Percentiles rank a stretch among this genome's conserved stretches.
These are phyloP conservation scores for Blechomonas ayalai DNA, from an alignment of 208 protist genomes.

Conservation along the genomic window DNA sequence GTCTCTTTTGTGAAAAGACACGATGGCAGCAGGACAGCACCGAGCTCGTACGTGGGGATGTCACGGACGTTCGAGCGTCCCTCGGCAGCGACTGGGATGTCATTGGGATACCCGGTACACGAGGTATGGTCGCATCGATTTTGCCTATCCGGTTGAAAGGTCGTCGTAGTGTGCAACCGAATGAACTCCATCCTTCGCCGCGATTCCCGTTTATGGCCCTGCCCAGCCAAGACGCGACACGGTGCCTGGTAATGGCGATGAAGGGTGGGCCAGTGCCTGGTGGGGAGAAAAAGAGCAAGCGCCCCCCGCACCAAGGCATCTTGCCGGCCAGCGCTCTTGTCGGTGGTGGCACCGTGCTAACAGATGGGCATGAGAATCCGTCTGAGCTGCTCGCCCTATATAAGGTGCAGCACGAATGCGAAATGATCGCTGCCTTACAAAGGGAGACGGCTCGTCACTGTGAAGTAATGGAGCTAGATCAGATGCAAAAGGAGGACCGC, in stretches of 20 bases:
- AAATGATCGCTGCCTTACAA: slow-evolving; percentile 39
- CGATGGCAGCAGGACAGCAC: slow-evolving; percentile 11
- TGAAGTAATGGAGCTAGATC: slow-evolving; percentile 45
- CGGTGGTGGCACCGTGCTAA: no score
- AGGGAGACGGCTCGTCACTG: slow-evolving; percentile 22
- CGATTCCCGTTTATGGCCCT: slow-evolving; percentile 40
- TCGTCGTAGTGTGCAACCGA: slow-evolving; percentile 46
- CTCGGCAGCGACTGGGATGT: slow-evolving; percentile 60
- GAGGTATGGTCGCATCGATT: slow-evolving; percentile 40
- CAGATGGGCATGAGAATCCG: no score
- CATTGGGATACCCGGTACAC: slow-evolving; percentile 18
- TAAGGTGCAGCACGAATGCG: slow-evolving; percentile 35
- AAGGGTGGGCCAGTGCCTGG: slow-evolving; percentile 35
- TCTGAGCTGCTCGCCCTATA: slow-evolving; percentile 56
- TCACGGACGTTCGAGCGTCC: slow-evolving; percentile 17
- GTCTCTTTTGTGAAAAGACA: slow-evolving; percentile 33
- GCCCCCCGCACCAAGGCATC: no score
- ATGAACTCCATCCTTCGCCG: slow-evolving; percentile 33
- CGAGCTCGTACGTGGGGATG: background rate
- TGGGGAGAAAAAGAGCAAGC: no score
- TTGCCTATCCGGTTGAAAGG: slow-evolving; percentile 46
- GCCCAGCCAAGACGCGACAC: slow-evolving; percentile 14
- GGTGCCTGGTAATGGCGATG: slow-evolving; percentile 23
- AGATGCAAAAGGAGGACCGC: slow-evolving; percentile 67
- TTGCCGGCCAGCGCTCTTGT: no score